Percentiles rank a stretch among this genome's conserved stretches.
Conservation (phyloP, 2,329 filamentous ascomycete species). For the Pyrenochaeta sp. region DNA sequence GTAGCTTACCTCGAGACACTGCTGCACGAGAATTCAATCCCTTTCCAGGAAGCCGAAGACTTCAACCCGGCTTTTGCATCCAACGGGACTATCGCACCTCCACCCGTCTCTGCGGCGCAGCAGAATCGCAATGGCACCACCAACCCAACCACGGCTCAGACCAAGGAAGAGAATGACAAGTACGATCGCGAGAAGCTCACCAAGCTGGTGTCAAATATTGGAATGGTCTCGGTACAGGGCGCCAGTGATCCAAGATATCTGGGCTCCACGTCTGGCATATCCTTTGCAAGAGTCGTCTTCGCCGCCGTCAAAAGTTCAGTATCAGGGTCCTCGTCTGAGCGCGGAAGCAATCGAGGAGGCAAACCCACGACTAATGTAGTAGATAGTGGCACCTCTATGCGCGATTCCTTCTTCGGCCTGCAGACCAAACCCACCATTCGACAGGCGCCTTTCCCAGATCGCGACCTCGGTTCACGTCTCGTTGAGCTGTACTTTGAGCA, state of each 20-base stretch:
- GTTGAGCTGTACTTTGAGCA: constrained; percentile 92
- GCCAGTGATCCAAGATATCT: constrained; percentile 81
- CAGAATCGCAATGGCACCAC: constrained; percentile 34
- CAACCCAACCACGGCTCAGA: constrained; percentile 22
- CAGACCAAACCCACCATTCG: constrained; percentile 90
- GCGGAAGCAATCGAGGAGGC: constrained; percentile 67
- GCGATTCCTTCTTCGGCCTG: constrained; percentile 96
- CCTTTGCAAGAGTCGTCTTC: constrained; percentile 92
- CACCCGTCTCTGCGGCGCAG: constrained; percentile 14
- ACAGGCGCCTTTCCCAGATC: constrained; percentile 83
- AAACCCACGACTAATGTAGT: constrained; percentile 58
- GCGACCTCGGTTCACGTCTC: constrained; percentile 74
- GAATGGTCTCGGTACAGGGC: constrained; percentile 80
- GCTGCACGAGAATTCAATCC: constrained; percentile 72
- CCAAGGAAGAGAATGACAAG: constrained; percentile 54
- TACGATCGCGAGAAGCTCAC: constrained; percentile 70
- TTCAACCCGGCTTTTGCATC: constrained; percentile 61
- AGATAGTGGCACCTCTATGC: constrained; percentile 78
- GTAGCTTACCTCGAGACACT: constrained; percentile 83
- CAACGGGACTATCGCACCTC: constrained; percentile 36
- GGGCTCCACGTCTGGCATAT: constrained; percentile 88
- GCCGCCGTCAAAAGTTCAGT: constrained; percentile 86
- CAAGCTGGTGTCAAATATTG: constrained; percentile 73
- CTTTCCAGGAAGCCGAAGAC: constrained; percentile 73
- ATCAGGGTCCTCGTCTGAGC: constrained; percentile 65